Conservation (phyloP, 768 basidiomycete species). For the Leccinum fibrillosum region DNA sequence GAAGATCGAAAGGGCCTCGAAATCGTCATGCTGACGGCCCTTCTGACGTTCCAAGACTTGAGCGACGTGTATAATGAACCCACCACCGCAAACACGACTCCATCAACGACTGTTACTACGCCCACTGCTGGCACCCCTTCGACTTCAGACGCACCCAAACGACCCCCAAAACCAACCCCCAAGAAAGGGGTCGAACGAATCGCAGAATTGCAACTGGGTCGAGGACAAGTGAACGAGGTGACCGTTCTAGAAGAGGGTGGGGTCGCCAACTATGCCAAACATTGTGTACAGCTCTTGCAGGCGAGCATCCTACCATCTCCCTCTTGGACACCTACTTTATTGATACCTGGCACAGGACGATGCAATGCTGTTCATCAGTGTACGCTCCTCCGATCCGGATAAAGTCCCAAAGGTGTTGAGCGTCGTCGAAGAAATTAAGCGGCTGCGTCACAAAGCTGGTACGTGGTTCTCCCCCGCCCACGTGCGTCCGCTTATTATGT, state of each 20-base stretch:
- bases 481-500: not conserved
- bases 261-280: slow-evolving; percentile 64
- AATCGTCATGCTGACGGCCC: slow-evolving; percentile 71
- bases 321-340: not conserved
- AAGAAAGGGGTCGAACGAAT: slow-evolving; percentile 68
- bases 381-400: slow-evolving; percentile 58
- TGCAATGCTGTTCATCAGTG: slow-evolving; percentile 74
- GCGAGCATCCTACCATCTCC: slow-evolving; percentile 33
- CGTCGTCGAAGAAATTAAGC: slow-evolving; percentile 76
- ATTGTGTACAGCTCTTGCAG: slow-evolving; percentile 61
- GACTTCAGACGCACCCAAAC: slow-evolving; percentile 32
- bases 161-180: slow-evolving; percentile 60
- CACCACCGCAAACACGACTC: slow-evolving; percentile 9
- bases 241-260: slow-evolving; percentile 63
- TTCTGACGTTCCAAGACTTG: slow-evolving; percentile 74
- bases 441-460: slow-evolving; percentile 76
- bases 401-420: slow-evolving; percentile 77
- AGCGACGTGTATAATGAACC: slow-evolving; percentile 52
- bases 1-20: slow-evolving; percentile 84
- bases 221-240: slow-evolving; percentile 75
- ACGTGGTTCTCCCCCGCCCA: slow-evolving; percentile 7
- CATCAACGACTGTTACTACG: not conserved
- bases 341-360: slow-evolving; percentile 50
- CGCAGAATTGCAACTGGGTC: slow-evolving; percentile 63
- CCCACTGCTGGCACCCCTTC: not conserved